Conservation (phyloP, 805 yeast species). For the Priceomyces carsonii region DNA sequence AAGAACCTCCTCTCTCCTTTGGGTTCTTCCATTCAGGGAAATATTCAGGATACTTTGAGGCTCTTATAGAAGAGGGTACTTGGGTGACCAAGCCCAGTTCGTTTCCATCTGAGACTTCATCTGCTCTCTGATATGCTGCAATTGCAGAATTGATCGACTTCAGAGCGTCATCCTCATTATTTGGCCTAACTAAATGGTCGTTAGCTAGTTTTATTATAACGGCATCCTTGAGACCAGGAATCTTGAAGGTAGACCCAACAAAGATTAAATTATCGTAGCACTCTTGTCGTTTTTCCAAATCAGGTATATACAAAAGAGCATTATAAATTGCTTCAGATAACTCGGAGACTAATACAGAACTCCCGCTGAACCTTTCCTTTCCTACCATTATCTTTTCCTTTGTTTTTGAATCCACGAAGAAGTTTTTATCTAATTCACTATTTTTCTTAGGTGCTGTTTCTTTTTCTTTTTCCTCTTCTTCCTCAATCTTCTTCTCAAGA, state of each 20-base stretch:
- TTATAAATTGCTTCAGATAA: slow-evolving; percentile 57
- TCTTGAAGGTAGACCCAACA: slow-evolving; percentile 74
- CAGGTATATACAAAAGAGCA: slow-evolving; percentile 59
- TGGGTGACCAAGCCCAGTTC: slow-evolving; percentile 48
- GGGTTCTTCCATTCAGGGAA: slow-evolving; percentile 89
- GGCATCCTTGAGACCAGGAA: slow-evolving; percentile 76
- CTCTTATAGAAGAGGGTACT: slow-evolving; percentile 73
- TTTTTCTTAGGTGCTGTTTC: slow-evolving; percentile 49
- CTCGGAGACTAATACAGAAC: slow-evolving; percentile 54
- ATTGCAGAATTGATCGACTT: slow-evolving; percentile 39
- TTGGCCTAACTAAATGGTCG: slow-evolving; percentile 49
- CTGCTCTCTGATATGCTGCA: slow-evolving; percentile 44
- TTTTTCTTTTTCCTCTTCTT: slow-evolving; percentile 26
- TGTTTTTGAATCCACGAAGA: slow-evolving; percentile 58
- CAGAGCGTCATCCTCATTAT: slow-evolving; percentile 21
- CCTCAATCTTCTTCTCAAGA: slow-evolving; percentile 45
- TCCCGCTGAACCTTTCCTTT: slow-evolving; percentile 84
- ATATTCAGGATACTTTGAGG: slow-evolving; percentile 81
- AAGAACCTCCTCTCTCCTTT: slow-evolving; percentile 53
- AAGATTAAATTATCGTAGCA: slow-evolving; percentile 82
- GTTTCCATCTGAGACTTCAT: slow-evolving; percentile 26
- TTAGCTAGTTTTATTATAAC: slow-evolving; percentile 57
- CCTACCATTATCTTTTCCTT: slow-evolving; percentile 72
- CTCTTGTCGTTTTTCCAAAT: slow-evolving; percentile 70
- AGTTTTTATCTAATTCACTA: slow-evolving; percentile 70